phyloP scores from a whole-genome alignment of 371 early-diverging fungal species.

The Mortierella sp. region DNA sequence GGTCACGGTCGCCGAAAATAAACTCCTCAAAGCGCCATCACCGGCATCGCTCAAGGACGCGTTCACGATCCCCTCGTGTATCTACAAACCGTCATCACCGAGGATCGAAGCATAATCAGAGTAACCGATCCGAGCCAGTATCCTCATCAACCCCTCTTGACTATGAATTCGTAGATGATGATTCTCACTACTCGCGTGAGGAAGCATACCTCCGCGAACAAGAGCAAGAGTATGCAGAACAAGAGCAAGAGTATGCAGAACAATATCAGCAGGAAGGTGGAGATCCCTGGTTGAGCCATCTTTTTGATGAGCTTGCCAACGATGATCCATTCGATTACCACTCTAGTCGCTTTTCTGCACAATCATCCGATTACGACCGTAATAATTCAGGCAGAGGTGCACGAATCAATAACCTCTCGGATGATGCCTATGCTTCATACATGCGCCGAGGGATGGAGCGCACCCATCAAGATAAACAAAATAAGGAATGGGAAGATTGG shows the following conservation, averaged over 20 bases:
- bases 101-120: background rate
- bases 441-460: conserved; percentile 52
- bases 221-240: conserved; percentile 1
- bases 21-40: background rate
- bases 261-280: background rate
- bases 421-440: conserved; percentile 33
- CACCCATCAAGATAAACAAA: conserved; percentile 81
- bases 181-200: background rate
- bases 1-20: conserved; percentile 3
- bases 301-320: conserved; percentile 37
- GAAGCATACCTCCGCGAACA: conserved; percentile 1
- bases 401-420: conserved; percentile 16
- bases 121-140: background rate
- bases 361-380: background rate
- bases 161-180: conserved; percentile 9
- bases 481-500: conserved; percentile 73
- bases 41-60: conserved; percentile 3
- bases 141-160: background rate
- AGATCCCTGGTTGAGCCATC: conserved; percentile 27
- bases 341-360: conserved; percentile 2
- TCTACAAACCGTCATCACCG: background rate
- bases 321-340: conserved; percentile 32
- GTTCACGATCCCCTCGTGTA: conserved; percentile 7
- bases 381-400: background rate
- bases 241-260: background rate